Base-by-base conservation (phyloP, 176 grass and related monocot genomes). In the Carex scoparia region DNA sequence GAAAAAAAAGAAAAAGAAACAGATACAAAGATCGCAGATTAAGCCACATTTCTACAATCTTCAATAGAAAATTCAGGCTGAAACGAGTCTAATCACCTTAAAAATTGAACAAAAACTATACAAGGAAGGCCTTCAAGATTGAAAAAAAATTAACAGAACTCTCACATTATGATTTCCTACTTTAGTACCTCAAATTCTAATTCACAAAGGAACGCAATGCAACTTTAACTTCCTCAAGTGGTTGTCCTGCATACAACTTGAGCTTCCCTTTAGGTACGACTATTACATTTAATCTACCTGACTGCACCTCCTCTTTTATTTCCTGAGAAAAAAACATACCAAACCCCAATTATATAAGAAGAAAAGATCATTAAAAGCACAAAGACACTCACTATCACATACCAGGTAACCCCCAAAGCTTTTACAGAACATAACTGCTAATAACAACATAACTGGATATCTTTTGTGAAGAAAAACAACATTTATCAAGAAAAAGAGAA, bases 221-320 rank as follows among this genome's bases (percentile, higher is more conserved):
- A 31, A 44, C 64, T 76, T 87, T 80, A 40, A 68, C 79, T 84
- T 90, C 80, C 63, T 32, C 61, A 58, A 90, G 84, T 32, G 80
- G 79, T 67, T 90, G 88, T 51, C 84, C 84, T 13, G 69, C 88
- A 79, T 90, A 90, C 31, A 90, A 67, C 37, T 42, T 72, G 68
- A 90, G 69, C 37, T 84, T 80, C 37, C 88, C 88, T 81, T 90
- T 90, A 61, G 80, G 81, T 59, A 90, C 69, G 59, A 87, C 88
- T 69, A 86, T 38, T 46, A 90, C 15, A 56, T 86, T 86, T 10
- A 87, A 62, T 84, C 65, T 70, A 71, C 57, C 61, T 0, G 69
- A 80, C 61, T 80, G 68, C 8, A 84, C 84, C 4, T 80, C 84
- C 72, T 86, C 60, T 4, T 79, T 82, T 78, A 90, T 64, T 80